Evolutionary conservation across 179 eudicot genomes (phyloP), one percentile per base, ranked within the genome.

Genomic region (Amaranthus tricolor): DNA sequence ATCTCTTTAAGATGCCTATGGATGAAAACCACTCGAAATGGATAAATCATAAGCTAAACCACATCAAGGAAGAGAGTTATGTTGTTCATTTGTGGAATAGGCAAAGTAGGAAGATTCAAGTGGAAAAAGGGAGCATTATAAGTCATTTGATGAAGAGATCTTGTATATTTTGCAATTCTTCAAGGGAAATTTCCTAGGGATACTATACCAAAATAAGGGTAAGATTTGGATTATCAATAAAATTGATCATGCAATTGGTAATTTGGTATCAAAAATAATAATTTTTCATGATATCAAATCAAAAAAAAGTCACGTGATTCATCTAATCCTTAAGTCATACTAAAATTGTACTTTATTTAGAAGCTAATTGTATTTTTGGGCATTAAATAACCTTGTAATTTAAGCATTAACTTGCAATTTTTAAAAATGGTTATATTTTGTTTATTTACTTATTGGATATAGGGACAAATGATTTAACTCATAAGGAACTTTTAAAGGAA

Each of bases 61-160:
- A 82, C 31, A 86, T 94, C 13, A 82, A 69, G 9, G 79, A 65
- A 47, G 64, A 84, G n/a, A 86, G 94, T 74, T 92, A 83, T 55
- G 91, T 89, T 5, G 70, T 94, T 59, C 98, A 94, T 68, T 83
- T 94, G 66, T 94, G 98, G 98, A 92, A 92, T 78, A 89, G 90
- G 78, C 90, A 88, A 84, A 94, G 94, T 77, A 85, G 82, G 75
- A 77, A 74, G 53, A 31, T 89, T 21, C 24, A 67, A 71, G 80
- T 86, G 47, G 88, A 90, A 82, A 77, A 86, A 59, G 97, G 94
- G 17, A 94, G 97, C 73, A 83, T 94, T 21, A 86, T 94, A 49
- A 73, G 86, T 50, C 84, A 69, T n/a, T 70, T 92, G 66, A 82
- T 89, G 82, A 70, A 79, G 0, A 75, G 73, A 52, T 70, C 66